Conservation (phyloP, 2,329 filamentous ascomycete species). For the Septoria petroselini region DNA sequence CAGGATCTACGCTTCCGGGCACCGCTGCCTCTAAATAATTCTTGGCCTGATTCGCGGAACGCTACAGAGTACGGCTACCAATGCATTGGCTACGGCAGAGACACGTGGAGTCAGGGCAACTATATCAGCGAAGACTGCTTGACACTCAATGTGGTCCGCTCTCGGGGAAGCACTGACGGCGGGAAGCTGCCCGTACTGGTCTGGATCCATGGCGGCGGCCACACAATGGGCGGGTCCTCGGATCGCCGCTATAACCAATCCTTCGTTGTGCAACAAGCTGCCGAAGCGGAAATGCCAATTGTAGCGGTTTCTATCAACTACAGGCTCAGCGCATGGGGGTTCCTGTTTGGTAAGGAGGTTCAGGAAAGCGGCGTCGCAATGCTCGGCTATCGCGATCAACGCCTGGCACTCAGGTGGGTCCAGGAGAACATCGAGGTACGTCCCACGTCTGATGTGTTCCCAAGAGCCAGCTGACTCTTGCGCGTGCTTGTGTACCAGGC, state of each 20-base stretch:
- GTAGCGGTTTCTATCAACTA: slow-evolving; percentile 62
- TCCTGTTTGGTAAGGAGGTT: slow-evolving; percentile 57
- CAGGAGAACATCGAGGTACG: slow-evolving; percentile 30
- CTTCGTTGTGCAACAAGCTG: slow-evolving; percentile 32
- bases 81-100: slow-evolving; percentile 52
- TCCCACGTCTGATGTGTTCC: too few relatives aligned
- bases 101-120: slow-evolving; percentile 29
- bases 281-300: slow-evolving; percentile 39
- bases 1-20: slow-evolving; percentile 53
- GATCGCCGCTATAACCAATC: slow-evolving; percentile 33
- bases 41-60: slow-evolving; percentile 43
- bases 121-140: slow-evolving; percentile 31
- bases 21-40: slow-evolving; percentile 50
- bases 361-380: slow-evolving; percentile 54
- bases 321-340: slow-evolving; percentile 65
- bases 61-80: slow-evolving; percentile 48
- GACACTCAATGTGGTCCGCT: slow-evolving; percentile 28
- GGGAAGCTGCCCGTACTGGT: slow-evolving; percentile 25
- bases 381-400: slow-evolving; percentile 36
- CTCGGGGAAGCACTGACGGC: slow-evolving; percentile 10
- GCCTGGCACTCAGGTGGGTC: slow-evolving; percentile 46
- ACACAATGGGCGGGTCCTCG: slow-evolving; percentile 25
- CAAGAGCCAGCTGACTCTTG: too few relatives aligned
- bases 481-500: slow-evolving; percentile 13
- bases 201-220: slow-evolving; percentile 29